phyloP scores from a whole-genome alignment of 23 red algal species.

The Gracilaria domingensis region DNA sequence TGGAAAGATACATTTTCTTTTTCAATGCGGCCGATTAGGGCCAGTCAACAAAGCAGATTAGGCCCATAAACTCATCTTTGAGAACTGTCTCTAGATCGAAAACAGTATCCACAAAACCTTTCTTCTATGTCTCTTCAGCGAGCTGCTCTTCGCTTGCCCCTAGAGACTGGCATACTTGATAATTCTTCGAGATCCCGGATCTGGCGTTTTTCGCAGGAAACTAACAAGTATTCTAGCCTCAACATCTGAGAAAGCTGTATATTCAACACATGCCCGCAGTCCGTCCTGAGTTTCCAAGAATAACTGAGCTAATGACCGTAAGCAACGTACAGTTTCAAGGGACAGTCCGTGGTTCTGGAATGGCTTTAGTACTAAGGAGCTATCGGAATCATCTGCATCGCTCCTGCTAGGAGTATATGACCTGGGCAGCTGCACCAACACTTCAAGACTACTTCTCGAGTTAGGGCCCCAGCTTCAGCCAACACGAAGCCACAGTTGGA shows the following conservation, averaged over 20 bases:
- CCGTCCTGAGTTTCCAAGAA: constrained; percentile 58
- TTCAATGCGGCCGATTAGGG: neutral
- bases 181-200: constrained; percentile 23
- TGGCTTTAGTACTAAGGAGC: constrained; percentile 11
- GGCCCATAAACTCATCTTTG: no score
- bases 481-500: constrained; percentile 51
- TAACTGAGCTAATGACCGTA: constrained; percentile 43
- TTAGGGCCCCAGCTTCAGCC: constrained; percentile 16
- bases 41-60: no score
- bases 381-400: constrained; percentile 64
- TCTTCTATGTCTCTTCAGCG: neutral
- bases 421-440: constrained; percentile 38
- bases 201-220: constrained; percentile 48
- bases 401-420: constrained; percentile 41
- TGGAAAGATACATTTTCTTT: neutral
- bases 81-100: no score
- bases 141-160: constrained; percentile 31
- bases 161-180: constrained; percentile 62
- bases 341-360: constrained; percentile 45
- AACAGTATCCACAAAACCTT: neutral
- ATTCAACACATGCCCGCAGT: constrained; percentile 62
- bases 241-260: constrained; percentile 24
- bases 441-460: constrained; percentile 50
- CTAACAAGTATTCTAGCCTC: constrained; percentile 36
- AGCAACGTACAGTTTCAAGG: constrained; percentile 12